Evolutionary conservation across 495 filamentous ascomycete genomes (phyloP), one percentile per base, ranked within the genome.

Genomic region (Jackrogersella minutella): DNA sequence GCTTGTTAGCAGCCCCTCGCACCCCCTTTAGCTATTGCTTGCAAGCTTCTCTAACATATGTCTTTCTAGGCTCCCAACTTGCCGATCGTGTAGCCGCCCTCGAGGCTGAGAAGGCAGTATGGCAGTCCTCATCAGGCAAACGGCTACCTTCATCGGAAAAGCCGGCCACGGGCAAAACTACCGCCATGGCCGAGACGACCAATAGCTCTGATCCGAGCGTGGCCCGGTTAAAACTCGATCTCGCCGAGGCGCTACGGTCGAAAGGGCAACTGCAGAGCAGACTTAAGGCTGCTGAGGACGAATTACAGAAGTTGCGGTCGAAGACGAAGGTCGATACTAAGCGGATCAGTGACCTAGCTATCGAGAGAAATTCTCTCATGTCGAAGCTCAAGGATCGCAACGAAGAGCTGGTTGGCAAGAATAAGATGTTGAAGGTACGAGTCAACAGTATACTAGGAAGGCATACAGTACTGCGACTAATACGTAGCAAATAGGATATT

Each of bases 391-490:
- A 83, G 40, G 94, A 97, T 74, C 80, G 90, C 14, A 91, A 96
- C 59, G 92, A 96, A 60, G 94, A 98, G 80, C 75, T 96, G 14
- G 84, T 80, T 58, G 91, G 84, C 19, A 98, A 98, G 79, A 87
- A 84, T 7, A 91, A 91, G 73, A 77, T 96, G 60, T 78, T 97
- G 2, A 89, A 92, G 78, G 89, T 91, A 81, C 14, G 80, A 21
- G 19, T 5, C 31, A 50, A 51, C 19, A 16, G 11, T 26, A 31
- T 21, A 16, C 7, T 1, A 41, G 13, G 26, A 7, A 16, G 43
- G 14, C 11, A 24, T 34, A 55, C 22, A 14, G 44, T 71, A 8
- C 56, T 56, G 22, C 43, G 33, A 55, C 56, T 66, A 37, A 61
- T 53, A 14, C 58, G 17, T 19, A 11, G 44, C 34, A 41, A n/a